Evolutionary conservation across 108 stramenopile genomes (phyloP), one percentile per base, ranked within the genome.

Genomic region (Tribonema minus): DNA sequence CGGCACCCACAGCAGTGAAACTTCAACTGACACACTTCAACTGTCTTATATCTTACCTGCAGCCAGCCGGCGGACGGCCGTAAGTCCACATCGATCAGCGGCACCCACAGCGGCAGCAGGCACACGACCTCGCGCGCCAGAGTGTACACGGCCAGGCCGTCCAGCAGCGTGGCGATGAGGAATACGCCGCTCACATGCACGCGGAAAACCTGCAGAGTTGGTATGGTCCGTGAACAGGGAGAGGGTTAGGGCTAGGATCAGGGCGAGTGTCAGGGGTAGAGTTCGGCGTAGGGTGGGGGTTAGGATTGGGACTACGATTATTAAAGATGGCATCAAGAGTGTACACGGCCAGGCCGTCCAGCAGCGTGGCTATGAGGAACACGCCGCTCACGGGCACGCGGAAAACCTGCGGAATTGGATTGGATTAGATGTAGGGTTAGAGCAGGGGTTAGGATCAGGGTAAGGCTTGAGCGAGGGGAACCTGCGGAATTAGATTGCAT

Each of bases 1-100:
- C 31, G 76, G 76, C 68, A 78, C 40, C 76, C 76, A 78, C 33
- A 78, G 23, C 23, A 64, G 76, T n/a, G n/a, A n/a, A n/a, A n/a
- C n/a, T n/a, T n/a, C n/a, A n/a, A n/a, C n/a, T n/a, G n/a, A n/a
- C n/a, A n/a, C n/a, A n/a, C n/a, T n/a, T n/a, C n/a, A n/a, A n/a
- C n/a, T n/a, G n/a, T n/a, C n/a, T n/a, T n/a, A n/a, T n/a, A n/a
- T n/a, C n/a, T n/a, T 54, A 54, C 46, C 25, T 58, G 76, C 58
- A 78, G 32, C 76, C 76, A 78, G 3, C 76, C 68, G 30, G 67
- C 76, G 6, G 76, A 78, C 20, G 76, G 54, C 12, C 76, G 67
- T 2, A 78, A 32, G 68, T 78, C 76, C 35, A 78, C 68, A 37
- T 78, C 76, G 2, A 78, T 64, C 38, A 58, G 40, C 31, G 76